Evolutionary conservation across 202 grass and related monocot genomes (phyloP).

Genomic region (Saccharum hybrid): DNA sequence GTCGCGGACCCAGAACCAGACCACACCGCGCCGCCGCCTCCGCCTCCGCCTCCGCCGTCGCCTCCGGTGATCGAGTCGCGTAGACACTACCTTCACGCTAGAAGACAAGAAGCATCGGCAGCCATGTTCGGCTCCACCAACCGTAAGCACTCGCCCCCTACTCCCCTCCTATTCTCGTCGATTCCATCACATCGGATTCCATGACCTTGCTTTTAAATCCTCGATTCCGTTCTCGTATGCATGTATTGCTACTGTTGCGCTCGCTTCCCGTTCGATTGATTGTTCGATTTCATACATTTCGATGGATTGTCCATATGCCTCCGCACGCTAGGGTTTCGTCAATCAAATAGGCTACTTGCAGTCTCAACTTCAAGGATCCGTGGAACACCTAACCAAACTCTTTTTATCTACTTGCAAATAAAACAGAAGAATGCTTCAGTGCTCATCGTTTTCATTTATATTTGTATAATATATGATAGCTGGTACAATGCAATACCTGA

Average conservation of each 20-base stretch:
- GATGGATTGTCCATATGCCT: neutral
- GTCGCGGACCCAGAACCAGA: too few relatives aligned
- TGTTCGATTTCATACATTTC: neutral
- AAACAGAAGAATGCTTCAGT: neutral
- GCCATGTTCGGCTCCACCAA: constrained; percentile 82
- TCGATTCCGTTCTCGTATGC: neutral
- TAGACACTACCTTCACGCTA: neutral
- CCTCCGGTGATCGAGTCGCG: neutral
- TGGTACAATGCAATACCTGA: too few relatives aligned
- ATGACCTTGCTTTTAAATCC: neutral
- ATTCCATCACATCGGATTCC: neutral
- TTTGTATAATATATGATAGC: neutral
- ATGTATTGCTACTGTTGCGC: neutral
- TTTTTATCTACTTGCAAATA: neutral
- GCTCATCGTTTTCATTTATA: neutral
- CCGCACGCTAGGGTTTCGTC: neutral
- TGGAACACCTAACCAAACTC: too few relatives aligned
- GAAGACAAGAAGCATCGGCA: neutral
- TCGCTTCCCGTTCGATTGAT: neutral
- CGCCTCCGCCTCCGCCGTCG: too few relatives aligned
- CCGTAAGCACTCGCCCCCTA: constrained; percentile 47
- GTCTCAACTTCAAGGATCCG: too few relatives aligned
- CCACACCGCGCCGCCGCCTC: neutral
- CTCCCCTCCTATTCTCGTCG: neutral
- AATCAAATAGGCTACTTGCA: neutral